Evolutionary conservation across 768 basidiomycete genomes (phyloP).

Genomic region (Collybiopsis confluens): DNA sequence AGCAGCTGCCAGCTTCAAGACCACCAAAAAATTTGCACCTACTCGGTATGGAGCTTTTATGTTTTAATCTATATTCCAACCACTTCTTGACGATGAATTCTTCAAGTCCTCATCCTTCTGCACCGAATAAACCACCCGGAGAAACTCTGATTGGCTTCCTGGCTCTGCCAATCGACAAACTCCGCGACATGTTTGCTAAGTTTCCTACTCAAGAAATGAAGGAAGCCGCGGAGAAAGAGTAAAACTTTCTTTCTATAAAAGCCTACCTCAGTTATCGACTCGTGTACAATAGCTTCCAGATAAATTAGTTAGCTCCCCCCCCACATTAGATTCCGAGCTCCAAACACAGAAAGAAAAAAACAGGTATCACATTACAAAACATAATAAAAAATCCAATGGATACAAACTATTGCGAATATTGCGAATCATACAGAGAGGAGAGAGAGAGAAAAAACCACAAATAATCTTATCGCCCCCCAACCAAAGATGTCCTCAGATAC

Average conservation of each 20-base stretch:
- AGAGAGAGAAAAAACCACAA: constrained; percentile 11
- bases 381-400: constrained; percentile 14
- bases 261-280: too few species aligned
- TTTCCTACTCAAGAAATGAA: constrained; percentile 57
- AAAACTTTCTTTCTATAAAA: too few species aligned
- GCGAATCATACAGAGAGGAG: constrained; percentile 12
- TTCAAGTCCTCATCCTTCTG: constrained; percentile 39
- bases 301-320: too few species aligned
- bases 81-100: neutral
- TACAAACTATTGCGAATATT: constrained; percentile 9
- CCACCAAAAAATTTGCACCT: constrained; percentile 61
- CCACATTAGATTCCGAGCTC: too few species aligned
- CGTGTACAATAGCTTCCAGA: too few species aligned
- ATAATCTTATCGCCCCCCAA: constrained; percentile 41
- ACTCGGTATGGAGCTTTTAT: constrained; percentile 44
- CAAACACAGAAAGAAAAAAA: neutral
- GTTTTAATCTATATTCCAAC: neutral
- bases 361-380: constrained; percentile 8
- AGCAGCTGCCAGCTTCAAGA: constrained; percentile 45
- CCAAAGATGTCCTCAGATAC: constrained; percentile 62
- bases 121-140: constrained; percentile 55
- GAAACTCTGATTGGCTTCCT: constrained; percentile 57
- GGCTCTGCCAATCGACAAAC: constrained; percentile 52
- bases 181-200: constrained; percentile 50
- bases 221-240: constrained; percentile 18